These are phyloP conservation scores for Elsinoe necatrix DNA, from an alignment of 2,329 filamentous ascomycete species.

Conservation along the genomic window DNA sequence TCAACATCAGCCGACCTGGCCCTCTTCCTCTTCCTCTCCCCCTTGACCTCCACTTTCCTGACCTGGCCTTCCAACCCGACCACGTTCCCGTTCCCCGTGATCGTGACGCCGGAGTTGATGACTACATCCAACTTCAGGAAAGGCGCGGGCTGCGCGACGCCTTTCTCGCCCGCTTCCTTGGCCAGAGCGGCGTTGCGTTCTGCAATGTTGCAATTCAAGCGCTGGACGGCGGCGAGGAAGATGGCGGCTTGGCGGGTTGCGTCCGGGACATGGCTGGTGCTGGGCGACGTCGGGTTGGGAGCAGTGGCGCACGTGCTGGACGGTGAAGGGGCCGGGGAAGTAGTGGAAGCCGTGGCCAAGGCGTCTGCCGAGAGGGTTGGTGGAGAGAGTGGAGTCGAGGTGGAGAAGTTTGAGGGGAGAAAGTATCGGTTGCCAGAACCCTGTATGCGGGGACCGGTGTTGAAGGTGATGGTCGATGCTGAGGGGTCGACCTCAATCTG, in stretches of 20 bases:
- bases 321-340: not conserved
- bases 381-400: not conserved
- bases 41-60: not conserved
- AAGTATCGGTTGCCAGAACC: conserved; percentile 1
- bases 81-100: not conserved
- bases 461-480: conserved; percentile 2
- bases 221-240: conserved; percentile 13
- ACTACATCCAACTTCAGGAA: not conserved
- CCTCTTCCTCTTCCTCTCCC: not conserved
- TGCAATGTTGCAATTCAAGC: conserved; percentile 3
- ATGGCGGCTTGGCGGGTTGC: not conserved
- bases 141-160: not conserved
- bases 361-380: not conserved
- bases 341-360: not conserved
- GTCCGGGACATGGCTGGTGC: not conserved
- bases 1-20: not conserved
- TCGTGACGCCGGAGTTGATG: not conserved
- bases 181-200: not conserved
- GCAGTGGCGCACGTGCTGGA: not conserved
- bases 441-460: conserved; percentile 4
- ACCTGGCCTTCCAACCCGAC: not conserved
- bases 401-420: not conserved
- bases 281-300: not conserved
- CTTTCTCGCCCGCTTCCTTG: not conserved
- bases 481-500: not conserved